Evolutionary conservation across 805 yeast species (phyloP).

Genomic region (Maudiozyma pseudohumilis): DNA sequence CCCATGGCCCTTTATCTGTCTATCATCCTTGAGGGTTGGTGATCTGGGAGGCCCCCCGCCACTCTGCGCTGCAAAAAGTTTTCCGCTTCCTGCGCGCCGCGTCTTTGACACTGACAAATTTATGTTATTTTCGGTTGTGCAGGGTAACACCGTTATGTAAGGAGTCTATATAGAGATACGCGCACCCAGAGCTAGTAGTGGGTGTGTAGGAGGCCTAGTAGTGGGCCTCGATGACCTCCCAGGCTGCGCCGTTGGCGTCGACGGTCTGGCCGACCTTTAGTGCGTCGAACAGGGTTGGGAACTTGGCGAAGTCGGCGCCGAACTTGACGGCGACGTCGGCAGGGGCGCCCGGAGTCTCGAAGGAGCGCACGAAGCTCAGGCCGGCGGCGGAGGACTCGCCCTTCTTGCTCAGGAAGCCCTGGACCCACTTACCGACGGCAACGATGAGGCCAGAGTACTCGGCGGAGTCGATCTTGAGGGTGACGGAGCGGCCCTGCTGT

Average conservation of each 20-base stretch:
- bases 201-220: no score
- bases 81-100: no score
- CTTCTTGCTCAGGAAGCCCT: conserved; percentile 25
- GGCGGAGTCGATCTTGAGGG: conserved; percentile 18
- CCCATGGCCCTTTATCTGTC: no score
- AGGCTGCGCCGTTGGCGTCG: conserved; percentile 16
- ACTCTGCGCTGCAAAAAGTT: no score
- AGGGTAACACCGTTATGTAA: no score
- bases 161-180: no score
- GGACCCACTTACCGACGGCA: conserved; percentile 28
- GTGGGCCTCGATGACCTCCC: conserved; percentile 28
- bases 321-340: conserved; percentile 10
- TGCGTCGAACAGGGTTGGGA: conserved; percentile 21
- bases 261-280: conserved; percentile 17
- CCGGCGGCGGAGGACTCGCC: conserved; percentile 13
- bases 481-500: conserved; percentile 14
- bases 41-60: no score
- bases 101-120: no score
- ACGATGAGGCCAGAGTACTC: conserved; percentile 24
- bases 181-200: no score
- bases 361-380: conserved; percentile 23
- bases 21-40: no score
- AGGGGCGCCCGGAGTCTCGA: conserved; percentile 12
- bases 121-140: no score
- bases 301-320: conserved; percentile 20